These are phyloP conservation scores for Oryza punctata DNA, from an alignment of 176 grass and related monocot genomes.

Conservation along the genomic window DNA sequence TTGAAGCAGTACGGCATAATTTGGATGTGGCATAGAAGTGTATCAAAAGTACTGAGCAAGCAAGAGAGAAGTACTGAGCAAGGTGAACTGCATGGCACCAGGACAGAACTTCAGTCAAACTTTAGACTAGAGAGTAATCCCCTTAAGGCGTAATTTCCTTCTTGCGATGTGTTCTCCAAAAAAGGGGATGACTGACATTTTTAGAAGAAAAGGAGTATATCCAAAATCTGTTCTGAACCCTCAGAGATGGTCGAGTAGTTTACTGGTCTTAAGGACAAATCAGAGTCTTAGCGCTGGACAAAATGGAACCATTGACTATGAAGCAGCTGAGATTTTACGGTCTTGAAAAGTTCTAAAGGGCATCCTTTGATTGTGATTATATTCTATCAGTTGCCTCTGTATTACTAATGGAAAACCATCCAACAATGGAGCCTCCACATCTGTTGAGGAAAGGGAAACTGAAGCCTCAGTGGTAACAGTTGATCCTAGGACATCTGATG, in stretches of 20 bases:
- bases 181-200: constrained; percentile 79
- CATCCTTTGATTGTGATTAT: constrained; percentile 55
- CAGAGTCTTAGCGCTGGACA: constrained; percentile 32
- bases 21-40: constrained; percentile 18
- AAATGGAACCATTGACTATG: constrained; percentile 39
- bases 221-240: constrained; percentile 70
- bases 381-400: constrained; percentile 51
- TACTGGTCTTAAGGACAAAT: constrained; percentile 42
- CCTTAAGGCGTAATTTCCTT: constrained; percentile 79
- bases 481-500: constrained; percentile 49
- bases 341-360: constrained; percentile 49
- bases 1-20: constrained; percentile 50
- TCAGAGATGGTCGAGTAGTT: constrained; percentile 46
- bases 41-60: too few species aligned
- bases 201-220: constrained; percentile 73
- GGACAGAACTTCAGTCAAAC: constrained; percentile 45
- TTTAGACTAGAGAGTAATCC: constrained; percentile 60
- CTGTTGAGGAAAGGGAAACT: constrained; percentile 48
- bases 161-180: constrained; percentile 78
- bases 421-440: constrained; percentile 49
- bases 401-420: constrained; percentile 54
- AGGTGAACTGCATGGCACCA: constrained; percentile 37
- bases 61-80: constrained; percentile 12
- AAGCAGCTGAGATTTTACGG: constrained; percentile 42
- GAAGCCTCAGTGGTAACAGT: constrained; percentile 33